Evolutionary conservation across 2,329 filamentous ascomycete genomes (phyloP).

Genomic region (Plectosphaerella cucumerina): DNA sequence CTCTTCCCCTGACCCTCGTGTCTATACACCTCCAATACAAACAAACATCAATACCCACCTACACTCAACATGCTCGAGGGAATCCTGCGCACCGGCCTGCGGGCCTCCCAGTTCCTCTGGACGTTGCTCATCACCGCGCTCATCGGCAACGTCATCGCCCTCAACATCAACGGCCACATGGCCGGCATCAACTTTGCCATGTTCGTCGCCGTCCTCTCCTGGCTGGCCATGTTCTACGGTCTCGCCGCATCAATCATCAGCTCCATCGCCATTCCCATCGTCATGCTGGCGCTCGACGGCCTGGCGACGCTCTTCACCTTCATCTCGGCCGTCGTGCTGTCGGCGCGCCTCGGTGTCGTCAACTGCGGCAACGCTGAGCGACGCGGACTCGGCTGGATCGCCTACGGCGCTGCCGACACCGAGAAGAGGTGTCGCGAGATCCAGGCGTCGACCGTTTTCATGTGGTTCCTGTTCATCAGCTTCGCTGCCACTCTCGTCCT

Average conservation of each 20-base stretch:
- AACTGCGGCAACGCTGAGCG: constrained; percentile 55
- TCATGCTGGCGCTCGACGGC: constrained; percentile 52
- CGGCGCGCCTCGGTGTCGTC: constrained; percentile 63
- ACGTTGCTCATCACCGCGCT: constrained; percentile 50
- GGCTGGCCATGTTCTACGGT: constrained; percentile 62
- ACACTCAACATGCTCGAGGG: constrained; percentile 25
- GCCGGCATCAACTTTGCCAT: constrained; percentile 61
- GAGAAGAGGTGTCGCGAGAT: constrained; percentile 68
- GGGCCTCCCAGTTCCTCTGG: constrained; percentile 46
- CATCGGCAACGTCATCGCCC: constrained; percentile 54
- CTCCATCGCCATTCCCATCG: constrained; percentile 44
- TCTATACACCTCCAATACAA: no score
- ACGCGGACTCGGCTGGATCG: constrained; percentile 47
- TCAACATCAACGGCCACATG: constrained; percentile 39
- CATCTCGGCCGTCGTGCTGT: constrained; percentile 64
- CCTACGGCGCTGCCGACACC: constrained; percentile 54
- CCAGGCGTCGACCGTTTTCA: constrained; percentile 69
- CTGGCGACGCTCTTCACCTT: constrained; percentile 65
- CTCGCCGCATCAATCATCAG: constrained; percentile 52
- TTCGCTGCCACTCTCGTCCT: constrained; percentile 56
- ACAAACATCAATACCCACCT: not conserved
- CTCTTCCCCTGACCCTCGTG: no score
- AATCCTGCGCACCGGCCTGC: constrained; percentile 41
- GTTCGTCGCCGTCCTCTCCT: constrained; percentile 63
- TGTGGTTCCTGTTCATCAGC: constrained; percentile 71